Evolutionary conservation across 2,329 filamentous ascomycete genomes (phyloP), one percentile per base, ranked within the genome.

Genomic region (Chaetoscypha palmicola): DNA sequence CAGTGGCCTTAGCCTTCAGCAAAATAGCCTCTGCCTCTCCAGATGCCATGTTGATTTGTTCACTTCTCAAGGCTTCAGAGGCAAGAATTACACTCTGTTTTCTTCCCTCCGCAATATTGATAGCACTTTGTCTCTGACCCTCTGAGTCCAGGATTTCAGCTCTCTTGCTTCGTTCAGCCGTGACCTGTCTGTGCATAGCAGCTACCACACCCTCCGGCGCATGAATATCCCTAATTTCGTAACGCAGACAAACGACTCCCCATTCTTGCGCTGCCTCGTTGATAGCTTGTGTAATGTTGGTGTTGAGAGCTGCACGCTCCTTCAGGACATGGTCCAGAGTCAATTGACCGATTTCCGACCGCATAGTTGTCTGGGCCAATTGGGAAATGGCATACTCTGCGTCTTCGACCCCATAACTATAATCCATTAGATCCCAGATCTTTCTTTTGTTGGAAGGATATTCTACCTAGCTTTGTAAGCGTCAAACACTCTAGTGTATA

Each of bases 361-460:
- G 88, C 92, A 98, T 98, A 0, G 92, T 97, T 9, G 92, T 98
- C 69, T 98, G 92, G 12, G 92, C 92, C 36, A 98, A 82, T 64
- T 98, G 92, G 7, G 87, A 92, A 64, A 98, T 97, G 66, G 92
- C 92, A 66, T 98, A 98, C 65, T 98, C 92, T 50, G 92, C 91
- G 63, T 98, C 92, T 68, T 98, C 92, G 23, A 98, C 92, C 28
- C 92, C 92, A 64, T 98, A 98, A 67, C 89, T 95, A 52, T 49
- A 36, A 21, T 23, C 23, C 8, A 14, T 46, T 23, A 46, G 36
- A 31, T 12, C 9, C 3, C 12, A 12, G 8, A 28, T 4, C 36
- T 3, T 5, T n/a, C 44, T 8, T 12, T 12, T 24, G 31, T 22
- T 20, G 2, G 8, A 14, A 30, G 36, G 16, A 38, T n/a, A 10